A percentile compares a stretch with the other conserved stretches of the same genome.
Conservation (phyloP, 2,329 filamentous ascomycete species). For the Ascochyta fabae region DNA sequence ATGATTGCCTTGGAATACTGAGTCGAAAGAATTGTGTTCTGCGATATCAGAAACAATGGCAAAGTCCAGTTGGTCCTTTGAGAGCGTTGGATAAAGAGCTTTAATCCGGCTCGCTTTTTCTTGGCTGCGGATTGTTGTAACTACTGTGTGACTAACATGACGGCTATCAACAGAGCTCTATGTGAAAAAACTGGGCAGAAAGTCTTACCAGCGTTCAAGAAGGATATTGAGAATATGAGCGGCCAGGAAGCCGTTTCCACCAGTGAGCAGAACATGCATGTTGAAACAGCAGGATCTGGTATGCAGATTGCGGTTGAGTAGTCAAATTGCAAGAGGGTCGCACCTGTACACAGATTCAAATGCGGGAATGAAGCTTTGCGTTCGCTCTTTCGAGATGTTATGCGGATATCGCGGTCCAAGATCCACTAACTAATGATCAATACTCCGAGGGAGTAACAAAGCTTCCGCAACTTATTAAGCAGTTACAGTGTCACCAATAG, state of each 20-base stretch:
- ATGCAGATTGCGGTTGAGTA: too few relatives aligned
- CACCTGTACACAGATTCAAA: too few relatives aligned
- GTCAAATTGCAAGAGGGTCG: too few relatives aligned
- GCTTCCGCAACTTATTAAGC: not conserved
- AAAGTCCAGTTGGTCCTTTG: slow-evolving; percentile 64
- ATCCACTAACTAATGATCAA: not conserved
- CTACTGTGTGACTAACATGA: slow-evolving; percentile 58
- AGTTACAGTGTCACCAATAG: not conserved
- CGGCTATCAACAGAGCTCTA: not conserved
- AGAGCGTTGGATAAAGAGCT: slow-evolving; percentile 54
- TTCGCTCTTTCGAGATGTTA: too few relatives aligned
- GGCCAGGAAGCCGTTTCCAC: slow-evolving; percentile 67
- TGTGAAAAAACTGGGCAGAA: not conserved
- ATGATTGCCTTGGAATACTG: slow-evolving; percentile 61
- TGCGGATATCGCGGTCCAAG: too few relatives aligned
- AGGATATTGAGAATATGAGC: slow-evolving; percentile 64
- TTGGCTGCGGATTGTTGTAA: slow-evolving; percentile 64
- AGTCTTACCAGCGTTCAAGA: slow-evolving; percentile 54
- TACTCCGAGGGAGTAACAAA: slow-evolving; percentile 5
- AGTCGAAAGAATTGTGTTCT: slow-evolving; percentile 67
- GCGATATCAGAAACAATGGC: slow-evolving; percentile 75
- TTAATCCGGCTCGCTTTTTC: slow-evolving; percentile 64
- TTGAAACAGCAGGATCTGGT: not conserved
- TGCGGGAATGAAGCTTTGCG: too few relatives aligned
- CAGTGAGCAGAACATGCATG: slow-evolving; percentile 37